Base-by-base conservation (phyloP, 352 stramenopile species). In the Phytophthora tubulina region DNA sequence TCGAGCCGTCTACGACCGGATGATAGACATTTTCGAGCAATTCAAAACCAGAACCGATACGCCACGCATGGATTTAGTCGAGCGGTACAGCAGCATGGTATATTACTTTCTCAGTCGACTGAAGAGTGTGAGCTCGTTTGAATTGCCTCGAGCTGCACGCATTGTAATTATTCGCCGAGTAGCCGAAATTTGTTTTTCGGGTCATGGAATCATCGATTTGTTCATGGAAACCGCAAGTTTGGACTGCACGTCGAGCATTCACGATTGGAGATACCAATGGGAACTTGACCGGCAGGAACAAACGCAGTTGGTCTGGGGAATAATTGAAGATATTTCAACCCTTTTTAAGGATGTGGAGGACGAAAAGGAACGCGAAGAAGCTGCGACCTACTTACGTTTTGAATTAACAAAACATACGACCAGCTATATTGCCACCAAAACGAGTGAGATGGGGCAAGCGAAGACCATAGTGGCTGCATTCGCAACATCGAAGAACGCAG, bases 201-300 rank as follows among this genome's bases (percentile, higher is more conserved):
- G 33, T 3, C 50, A 63, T 35, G 7, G 32, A 31, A 17, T 50
- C 3, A 14, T 69, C 0, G 62, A 62, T 46, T 5, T 8, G 13
- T 44, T 69, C n/a, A 54, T 68, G 38, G 51, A 61, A 6, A 13
- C 4, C 1, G 32, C 35, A 6, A 3, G 6, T 21, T 60, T 59
- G 27, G 10, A 27, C 11, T 35, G 54, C 1, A 39, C 45, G 3
- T 7, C 10, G 11, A 13, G 11, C 3, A 13, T 54, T 33, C 63
- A 58, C 21, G 10, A 61, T 15, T 66, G 63, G 63, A n/a, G 46
- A 66, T 7, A 50, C 1, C 14, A 33, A 44, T 71, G 63, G 63
- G 30, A 65, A 17, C 31, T 10, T 2, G 51, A 3, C n/a, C 41
- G 42, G 27, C 13, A 27, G 15, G 30, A 63, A 27, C 62, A 63